phyloP scores from a whole-genome alignment of 257 asterid species.

The Plectranthus barbatus region DNA sequence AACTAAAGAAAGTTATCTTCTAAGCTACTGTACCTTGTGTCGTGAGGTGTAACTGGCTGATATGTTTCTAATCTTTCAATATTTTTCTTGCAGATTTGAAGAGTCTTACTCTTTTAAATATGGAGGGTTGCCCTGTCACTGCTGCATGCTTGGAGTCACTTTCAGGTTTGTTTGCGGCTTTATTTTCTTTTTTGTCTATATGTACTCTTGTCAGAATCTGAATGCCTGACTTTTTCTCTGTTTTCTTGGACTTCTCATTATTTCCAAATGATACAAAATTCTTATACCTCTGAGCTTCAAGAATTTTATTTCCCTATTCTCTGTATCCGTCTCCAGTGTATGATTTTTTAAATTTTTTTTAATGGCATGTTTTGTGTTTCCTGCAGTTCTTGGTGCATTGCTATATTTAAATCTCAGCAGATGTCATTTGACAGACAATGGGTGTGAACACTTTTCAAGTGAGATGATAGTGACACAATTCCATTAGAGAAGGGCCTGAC shows the following conservation, averaged over 20 bases:
- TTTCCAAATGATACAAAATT: background rate
- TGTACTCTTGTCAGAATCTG: no score
- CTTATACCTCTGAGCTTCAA: background rate
- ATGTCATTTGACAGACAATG: conserved; percentile 61
- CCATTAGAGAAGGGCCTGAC: background rate
- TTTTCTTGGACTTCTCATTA: background rate
- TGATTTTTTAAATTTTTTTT: background rate
- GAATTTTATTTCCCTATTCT: background rate
- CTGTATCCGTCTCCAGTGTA: background rate
- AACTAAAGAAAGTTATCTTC: background rate
- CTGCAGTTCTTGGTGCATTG: conserved; percentile 63
- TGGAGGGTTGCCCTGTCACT: conserved; percentile 90
- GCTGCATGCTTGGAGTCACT: conserved; percentile 80
- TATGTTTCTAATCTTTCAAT: background rate
- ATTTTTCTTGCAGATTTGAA: conserved; percentile 45
- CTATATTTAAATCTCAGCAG: conserved; percentile 77
- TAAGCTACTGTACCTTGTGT: background rate
- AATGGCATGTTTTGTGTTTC: conserved; percentile 11
- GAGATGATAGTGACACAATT: conserved; percentile 19
- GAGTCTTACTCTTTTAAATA: conserved; percentile 63
- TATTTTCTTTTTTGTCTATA: background rate
- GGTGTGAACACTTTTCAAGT: conserved; percentile 73
- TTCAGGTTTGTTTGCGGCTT: conserved; percentile 43
- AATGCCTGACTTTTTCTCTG: background rate
- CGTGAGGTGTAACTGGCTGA: background rate